Evolutionary conservation across 306 rosid species (phyloP).

Genomic region (Citrullus amarus): DNA sequence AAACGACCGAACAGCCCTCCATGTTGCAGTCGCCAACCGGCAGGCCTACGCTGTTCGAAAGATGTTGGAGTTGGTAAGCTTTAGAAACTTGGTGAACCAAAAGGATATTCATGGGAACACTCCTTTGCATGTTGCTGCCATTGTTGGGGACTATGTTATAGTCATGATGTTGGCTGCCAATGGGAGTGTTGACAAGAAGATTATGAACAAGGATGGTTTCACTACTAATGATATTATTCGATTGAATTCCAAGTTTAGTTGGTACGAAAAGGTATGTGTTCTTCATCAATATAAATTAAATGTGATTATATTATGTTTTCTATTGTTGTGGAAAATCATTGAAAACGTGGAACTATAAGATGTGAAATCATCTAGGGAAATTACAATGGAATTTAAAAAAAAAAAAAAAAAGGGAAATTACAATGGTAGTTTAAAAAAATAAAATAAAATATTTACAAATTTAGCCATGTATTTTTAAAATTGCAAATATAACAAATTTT

Average conservation of each 20-base stretch:
- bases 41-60: background rate
- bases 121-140: constrained; percentile 1
- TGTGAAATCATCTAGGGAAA: too few relatives aligned
- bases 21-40: background rate
- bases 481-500: too few relatives aligned
- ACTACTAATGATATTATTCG: constrained; percentile 5
- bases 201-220: background rate
- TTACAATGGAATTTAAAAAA: too few relatives aligned
- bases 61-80: background rate
- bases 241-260: background rate
- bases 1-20: background rate
- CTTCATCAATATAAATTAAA: background rate
- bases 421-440: too few relatives aligned
- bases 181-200: background rate
- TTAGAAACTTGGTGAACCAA: background rate
- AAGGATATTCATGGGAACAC: background rate
- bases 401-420: too few relatives aligned
- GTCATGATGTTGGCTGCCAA: background rate
- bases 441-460: too few relatives aligned
- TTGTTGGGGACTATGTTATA: background rate
- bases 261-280: background rate
- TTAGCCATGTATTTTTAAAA: too few relatives aligned
- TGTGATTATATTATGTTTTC: background rate
- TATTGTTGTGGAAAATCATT: too few relatives aligned
- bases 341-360: too few relatives aligned